A percentile compares a stretch with the other conserved stretches of the same genome.
phyloP scores from a whole-genome alignment of 805 yeast species.

The Metschnikowia hibisci region DNA sequence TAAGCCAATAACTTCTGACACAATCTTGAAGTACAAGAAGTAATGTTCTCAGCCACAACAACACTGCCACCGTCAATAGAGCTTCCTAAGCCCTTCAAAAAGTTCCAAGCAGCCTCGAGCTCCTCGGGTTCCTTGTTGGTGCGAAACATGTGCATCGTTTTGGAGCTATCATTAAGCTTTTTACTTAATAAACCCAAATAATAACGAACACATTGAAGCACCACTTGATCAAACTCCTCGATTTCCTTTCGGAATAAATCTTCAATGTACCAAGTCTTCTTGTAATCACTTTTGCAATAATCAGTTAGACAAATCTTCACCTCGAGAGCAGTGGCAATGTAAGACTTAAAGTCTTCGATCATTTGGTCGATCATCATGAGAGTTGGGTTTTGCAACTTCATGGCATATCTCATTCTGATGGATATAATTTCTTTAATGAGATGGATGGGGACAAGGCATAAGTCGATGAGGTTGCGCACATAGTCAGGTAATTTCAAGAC shows the following conservation, averaged over 20 bases:
- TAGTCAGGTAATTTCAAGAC: constrained; percentile 72
- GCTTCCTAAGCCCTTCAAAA: constrained; percentile 71
- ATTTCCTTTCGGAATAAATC: constrained; percentile 56
- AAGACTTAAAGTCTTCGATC: constrained; percentile 77
- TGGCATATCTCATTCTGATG: constrained; percentile 72
- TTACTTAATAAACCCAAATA: constrained; percentile 66
- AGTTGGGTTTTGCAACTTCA: constrained; percentile 76
- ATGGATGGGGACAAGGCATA: constrained; percentile 73
- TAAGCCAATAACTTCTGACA: constrained; percentile 66
- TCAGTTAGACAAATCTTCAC: constrained; percentile 64
- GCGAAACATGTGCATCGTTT: constrained; percentile 58
- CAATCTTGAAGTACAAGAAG: constrained; percentile 60
- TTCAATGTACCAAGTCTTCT: constrained; percentile 67
- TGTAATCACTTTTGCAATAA: constrained; percentile 50
- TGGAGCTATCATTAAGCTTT: constrained; percentile 75
- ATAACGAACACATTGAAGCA: constrained; percentile 70
- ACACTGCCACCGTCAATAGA: constrained; percentile 78
- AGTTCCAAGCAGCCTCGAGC: constrained; percentile 76
- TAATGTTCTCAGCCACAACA: constrained; percentile 74
- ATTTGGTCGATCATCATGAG: constrained; percentile 96
- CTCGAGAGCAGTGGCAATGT: constrained; percentile 69
- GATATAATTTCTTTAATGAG: constrained; percentile 75
- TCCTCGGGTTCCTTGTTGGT: constrained; percentile 91
- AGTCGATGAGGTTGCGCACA: constrained; percentile 56
- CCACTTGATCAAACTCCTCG: constrained; percentile 54